phyloP scores from a whole-genome alignment of 2,329 filamentous ascomycete genomes.

The Alternaria hordeiaustralica region DNA sequence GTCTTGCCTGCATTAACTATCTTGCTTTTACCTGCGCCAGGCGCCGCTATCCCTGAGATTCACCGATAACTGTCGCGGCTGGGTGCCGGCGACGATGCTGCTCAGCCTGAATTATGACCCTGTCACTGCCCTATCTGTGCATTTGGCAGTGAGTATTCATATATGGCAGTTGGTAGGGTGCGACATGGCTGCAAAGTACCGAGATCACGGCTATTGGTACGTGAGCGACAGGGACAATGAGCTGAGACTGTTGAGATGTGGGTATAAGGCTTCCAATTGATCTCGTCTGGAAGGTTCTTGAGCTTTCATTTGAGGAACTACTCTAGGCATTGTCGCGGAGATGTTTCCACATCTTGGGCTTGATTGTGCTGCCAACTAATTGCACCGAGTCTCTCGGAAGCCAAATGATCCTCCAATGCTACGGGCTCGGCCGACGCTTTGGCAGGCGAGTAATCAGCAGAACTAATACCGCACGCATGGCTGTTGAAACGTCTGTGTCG shows the following conservation, averaged over 20 bases:
- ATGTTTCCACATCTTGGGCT: neutral
- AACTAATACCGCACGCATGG: neutral
- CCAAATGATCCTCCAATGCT: neutral
- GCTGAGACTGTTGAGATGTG: conserved; percentile 7
- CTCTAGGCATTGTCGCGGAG: neutral
- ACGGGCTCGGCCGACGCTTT: neutral
- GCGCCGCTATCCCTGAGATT: conserved; percentile 6
- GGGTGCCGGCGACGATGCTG: neutral
- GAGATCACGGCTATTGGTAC: neutral
- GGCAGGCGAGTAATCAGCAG: neutral
- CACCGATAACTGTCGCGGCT: neutral
- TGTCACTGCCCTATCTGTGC: conserved; percentile 6
- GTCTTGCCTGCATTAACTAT: conserved; percentile 3
- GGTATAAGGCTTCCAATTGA: neutral
- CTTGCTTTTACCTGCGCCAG: conserved; percentile 9
- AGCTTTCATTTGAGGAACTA: neutral
- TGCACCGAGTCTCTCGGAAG: neutral
- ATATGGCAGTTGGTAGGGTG: neutral
- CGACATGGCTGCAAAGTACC: neutral
- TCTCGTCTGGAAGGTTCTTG: neutral
- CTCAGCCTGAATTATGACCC: conserved; percentile 5
- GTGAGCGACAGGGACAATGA: neutral
- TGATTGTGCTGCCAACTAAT: neutral
- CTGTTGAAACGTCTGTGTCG: neutral
- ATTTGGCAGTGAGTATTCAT: conserved; percentile 6